Percentiles rank a stretch among this genome's conserved stretches.
These are phyloP conservation scores for Stachybotrys chlorohalonatus DNA, from an alignment of 2,329 filamentous ascomycete species.

Conservation along the genomic window DNA sequence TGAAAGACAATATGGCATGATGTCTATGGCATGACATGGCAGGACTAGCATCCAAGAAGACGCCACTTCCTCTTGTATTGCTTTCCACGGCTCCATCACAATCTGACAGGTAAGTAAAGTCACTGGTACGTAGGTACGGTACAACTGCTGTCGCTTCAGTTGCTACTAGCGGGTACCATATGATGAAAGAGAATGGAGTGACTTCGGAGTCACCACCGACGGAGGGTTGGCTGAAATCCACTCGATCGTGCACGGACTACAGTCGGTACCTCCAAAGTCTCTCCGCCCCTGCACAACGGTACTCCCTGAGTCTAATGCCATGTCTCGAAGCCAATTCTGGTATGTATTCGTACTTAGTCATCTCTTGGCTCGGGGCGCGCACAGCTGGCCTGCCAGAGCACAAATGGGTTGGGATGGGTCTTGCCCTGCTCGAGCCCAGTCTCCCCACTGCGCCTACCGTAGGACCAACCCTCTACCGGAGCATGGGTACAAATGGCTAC, in stretches of 20 bases:
- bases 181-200: not conserved
- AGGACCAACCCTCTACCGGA: not conserved
- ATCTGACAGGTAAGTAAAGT: too few relatives aligned
- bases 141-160: too few relatives aligned
- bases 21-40: too few relatives aligned
- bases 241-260: not conserved
- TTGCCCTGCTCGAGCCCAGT: too few relatives aligned
- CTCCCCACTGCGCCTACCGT: too few relatives aligned
- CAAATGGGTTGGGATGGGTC: not conserved
- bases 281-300: not conserved
- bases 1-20: too few relatives aligned
- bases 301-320: not conserved
- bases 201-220: not conserved
- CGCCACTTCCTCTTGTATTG: too few relatives aligned
- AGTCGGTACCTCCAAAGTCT: not conserved
- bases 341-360: too few relatives aligned
- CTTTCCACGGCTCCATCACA: too few relatives aligned
- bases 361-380: too few relatives aligned
- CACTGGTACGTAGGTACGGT: too few relatives aligned
- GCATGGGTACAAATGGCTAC: not conserved
- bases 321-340: not conserved
- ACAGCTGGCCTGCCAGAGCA: not conserved
- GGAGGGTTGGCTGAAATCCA: not conserved
- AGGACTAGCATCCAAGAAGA: too few relatives aligned
- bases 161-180: not conserved